Evolutionary conservation across 495 filamentous ascomycete species (phyloP).

Genomic region (Trichoderma asperelloides): DNA sequence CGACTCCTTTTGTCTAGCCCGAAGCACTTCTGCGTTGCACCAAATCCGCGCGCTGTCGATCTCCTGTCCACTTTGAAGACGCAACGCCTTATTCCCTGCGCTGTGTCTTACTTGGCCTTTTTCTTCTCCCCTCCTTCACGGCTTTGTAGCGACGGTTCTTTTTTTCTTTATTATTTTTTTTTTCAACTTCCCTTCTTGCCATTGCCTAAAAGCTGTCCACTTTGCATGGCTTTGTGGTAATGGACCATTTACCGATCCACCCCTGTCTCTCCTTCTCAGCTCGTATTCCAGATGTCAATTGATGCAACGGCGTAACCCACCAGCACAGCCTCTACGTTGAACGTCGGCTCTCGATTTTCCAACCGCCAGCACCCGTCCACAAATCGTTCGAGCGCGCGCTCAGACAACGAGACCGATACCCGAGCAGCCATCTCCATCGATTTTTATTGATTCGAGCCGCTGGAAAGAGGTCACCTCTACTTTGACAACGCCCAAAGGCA

Average conservation of each 20-base stretch:
- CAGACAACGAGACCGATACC: background rate
- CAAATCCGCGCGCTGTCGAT: background rate
- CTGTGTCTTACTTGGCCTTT: background rate
- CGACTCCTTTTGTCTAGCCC: background rate
- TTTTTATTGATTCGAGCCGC: background rate
- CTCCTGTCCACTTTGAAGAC: background rate
- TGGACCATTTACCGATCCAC: background rate
- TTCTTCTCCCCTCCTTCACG: background rate
- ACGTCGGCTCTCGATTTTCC: background rate
- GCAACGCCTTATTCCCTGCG: background rate
- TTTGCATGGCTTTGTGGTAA: background rate
- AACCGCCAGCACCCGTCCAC: background rate
- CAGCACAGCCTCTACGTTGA: background rate
- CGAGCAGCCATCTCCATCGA: background rate
- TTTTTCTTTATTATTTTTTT: background rate
- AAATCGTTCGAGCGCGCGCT: too few relatives aligned
- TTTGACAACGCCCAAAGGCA: background rate
- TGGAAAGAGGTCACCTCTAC: background rate
- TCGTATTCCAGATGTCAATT: background rate
- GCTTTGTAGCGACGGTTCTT: background rate
- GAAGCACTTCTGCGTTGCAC: background rate
- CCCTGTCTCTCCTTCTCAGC: background rate
- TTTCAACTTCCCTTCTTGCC: background rate
- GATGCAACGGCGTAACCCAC: background rate
- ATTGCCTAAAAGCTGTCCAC: background rate